Evolutionary conservation across 2,329 filamentous ascomycete species (phyloP).

Genomic region (Teratosphaeria epicoccoides): DNA sequence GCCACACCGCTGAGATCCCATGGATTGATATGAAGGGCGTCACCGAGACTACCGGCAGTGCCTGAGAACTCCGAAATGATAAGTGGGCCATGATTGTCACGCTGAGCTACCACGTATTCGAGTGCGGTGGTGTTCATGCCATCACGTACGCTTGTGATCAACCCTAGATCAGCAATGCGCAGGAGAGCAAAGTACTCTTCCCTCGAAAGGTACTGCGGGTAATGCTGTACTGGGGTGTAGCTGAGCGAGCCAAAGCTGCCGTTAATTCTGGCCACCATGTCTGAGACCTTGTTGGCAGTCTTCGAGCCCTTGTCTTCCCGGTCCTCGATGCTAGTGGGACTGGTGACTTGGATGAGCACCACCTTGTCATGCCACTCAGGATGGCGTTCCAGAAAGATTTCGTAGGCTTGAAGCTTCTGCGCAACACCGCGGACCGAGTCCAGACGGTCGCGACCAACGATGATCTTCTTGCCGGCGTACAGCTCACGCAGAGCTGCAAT

Average conservation of each 20-base stretch:
- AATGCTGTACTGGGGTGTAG: slow-evolving; percentile 87
- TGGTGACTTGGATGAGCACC: slow-evolving; percentile 90
- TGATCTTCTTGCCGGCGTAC: slow-evolving; percentile 86
- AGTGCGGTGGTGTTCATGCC: slow-evolving; percentile 97
- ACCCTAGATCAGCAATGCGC: slow-evolving; percentile 75
- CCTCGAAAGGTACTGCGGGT: slow-evolving; percentile 79
- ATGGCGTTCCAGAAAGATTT: slow-evolving; percentile 79
- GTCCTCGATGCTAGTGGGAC: slow-evolving; percentile 58
- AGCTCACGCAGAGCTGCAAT: slow-evolving; percentile 61
- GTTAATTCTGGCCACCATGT: slow-evolving; percentile 84
- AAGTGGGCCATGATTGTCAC: slow-evolving; percentile 72
- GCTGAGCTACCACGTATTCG: slow-evolving; percentile 89
- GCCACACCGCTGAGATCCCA: slow-evolving; percentile 85
- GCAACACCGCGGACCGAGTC: slow-evolving; percentile 86
- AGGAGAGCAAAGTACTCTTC: slow-evolving; percentile 94
- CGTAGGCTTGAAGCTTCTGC: slow-evolving; percentile 93
- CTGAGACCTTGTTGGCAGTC: slow-evolving; percentile 78
- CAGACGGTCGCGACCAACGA: slow-evolving; percentile 86
- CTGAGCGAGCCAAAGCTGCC: slow-evolving; percentile 78
- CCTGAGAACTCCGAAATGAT: slow-evolving; percentile 96
- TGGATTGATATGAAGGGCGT: slow-evolving; percentile 91
- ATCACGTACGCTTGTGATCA: slow-evolving; percentile 92
- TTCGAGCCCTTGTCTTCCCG: slow-evolving; percentile 63
- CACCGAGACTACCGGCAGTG: slow-evolving; percentile 72
- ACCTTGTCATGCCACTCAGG: slow-evolving; percentile 89